Evolutionary conservation across 805 yeast species (phyloP).

Genomic region (Candida hispaniensis): DNA sequence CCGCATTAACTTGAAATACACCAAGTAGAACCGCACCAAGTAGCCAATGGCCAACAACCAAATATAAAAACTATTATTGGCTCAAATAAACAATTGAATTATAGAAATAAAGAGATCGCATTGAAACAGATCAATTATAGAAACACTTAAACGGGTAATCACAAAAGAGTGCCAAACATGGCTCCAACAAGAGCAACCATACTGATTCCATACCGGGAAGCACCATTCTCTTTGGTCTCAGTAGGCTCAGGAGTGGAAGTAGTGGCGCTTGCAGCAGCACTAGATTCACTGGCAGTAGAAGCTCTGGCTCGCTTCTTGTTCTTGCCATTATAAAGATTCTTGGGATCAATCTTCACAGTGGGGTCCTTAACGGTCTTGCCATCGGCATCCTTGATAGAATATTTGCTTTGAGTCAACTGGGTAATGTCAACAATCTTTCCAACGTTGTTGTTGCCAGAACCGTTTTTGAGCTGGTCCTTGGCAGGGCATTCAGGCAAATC

Average conservation of each 20-base stretch:
- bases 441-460: constrained; percentile 32
- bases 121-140: too few species aligned
- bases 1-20: too few species aligned
- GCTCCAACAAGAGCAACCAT: constrained; percentile 5
- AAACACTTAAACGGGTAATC: too few species aligned
- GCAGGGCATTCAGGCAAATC: constrained; percentile 32
- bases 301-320: constrained; percentile 18
- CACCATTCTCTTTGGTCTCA: constrained; percentile 18
- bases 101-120: too few species aligned
- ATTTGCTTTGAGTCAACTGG: constrained; percentile 23
- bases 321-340: constrained; percentile 23
- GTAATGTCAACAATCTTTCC: constrained; percentile 27
- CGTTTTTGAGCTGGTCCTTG: constrained; percentile 27
- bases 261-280: constrained; percentile 8
- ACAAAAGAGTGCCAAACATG: constrained; percentile 4
- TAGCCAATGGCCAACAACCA: too few species aligned
- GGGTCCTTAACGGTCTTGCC: constrained; percentile 26
- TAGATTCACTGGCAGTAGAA: constrained; percentile 13
- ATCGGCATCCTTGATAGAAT: constrained; percentile 25
- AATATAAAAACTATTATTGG: too few species aligned
- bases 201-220: constrained; percentile 16
- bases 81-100: too few species aligned
- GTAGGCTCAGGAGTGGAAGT: constrained; percentile 17
- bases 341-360: constrained; percentile 20
- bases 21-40: too few species aligned